phyloP scores from a whole-genome alignment of 805 yeast genomes.

The Candida golubevii region DNA sequence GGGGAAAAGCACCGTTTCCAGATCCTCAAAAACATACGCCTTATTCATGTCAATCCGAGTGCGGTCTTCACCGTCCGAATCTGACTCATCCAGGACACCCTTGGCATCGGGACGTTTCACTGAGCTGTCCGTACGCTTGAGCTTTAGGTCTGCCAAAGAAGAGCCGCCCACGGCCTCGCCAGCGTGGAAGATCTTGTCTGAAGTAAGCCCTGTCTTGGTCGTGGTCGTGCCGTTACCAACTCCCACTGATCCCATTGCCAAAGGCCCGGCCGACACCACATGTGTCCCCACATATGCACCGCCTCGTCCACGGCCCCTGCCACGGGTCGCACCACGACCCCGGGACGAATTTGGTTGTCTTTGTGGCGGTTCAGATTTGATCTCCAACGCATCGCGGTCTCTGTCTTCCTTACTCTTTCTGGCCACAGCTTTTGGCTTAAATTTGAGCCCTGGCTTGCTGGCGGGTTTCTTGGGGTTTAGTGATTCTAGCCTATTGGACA shows the following conservation, averaged over 20 bases:
- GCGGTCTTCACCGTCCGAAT: constrained; percentile 40
- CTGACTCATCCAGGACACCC: constrained; percentile 11
- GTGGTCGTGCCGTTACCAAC: constrained; percentile 30
- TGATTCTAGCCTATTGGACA: constrained; percentile 42
- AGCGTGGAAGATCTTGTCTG: constrained; percentile 43
- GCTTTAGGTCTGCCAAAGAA: constrained; percentile 32
- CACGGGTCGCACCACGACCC: constrained; percentile 30
- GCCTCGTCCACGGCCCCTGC: constrained; percentile 35
- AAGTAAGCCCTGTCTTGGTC: constrained; percentile 24
- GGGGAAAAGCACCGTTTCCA: constrained; percentile 61
- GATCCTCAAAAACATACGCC: constrained; percentile 48
- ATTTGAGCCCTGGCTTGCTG: constrained; percentile 57
- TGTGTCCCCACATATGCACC: constrained; percentile 50
- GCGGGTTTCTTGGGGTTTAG: constrained; percentile 31
- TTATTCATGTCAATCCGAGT: constrained; percentile 61
- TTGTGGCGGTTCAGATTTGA: constrained; percentile 29
- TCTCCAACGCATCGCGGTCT: constrained; percentile 65
- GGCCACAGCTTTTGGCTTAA: constrained; percentile 84
- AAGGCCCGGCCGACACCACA: constrained; percentile 67
- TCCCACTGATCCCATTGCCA: constrained; percentile 60
- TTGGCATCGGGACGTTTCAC: background rate
- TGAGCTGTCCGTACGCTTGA: constrained; percentile 20
- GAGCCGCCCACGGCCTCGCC: constrained; percentile 34
- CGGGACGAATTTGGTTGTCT: constrained; percentile 10
- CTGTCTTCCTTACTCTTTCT: constrained; percentile 81